Evolutionary conservation across 1,139 yeast genomes (phyloP), one percentile per base, ranked within the genome.

Genomic region (Williopsis jadinii): DNA sequence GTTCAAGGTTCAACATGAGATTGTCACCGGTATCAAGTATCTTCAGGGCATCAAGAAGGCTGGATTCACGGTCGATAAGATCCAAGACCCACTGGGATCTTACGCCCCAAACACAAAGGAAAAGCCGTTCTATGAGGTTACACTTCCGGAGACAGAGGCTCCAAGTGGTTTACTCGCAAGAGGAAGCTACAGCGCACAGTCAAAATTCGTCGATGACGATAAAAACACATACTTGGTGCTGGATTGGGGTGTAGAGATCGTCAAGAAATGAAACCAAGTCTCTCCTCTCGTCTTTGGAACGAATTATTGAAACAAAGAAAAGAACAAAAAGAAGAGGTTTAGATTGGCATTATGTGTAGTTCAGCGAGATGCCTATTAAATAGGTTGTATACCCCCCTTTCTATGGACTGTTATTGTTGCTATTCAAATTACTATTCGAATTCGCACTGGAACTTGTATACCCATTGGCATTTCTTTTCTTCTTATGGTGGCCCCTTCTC

Each of bases 101-200:
- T 88, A 82, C 59, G 92, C 95, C 11, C 97, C 97, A 52, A 84
- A 77, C 62, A 86, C 96, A n/a, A 69, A 67, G 44, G 86, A 77
- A 37, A 86, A 82, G 59, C 95, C 95, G 9, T 81, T 61, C 56
- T 88, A 90, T 62, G 92, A 81, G 58, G 85, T 80, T 51, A 71
- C 71, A 35, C 73, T 88, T 50, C 77, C 82, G n/a, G 94, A 82
- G 58, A 90, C 85, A 46, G 95, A 87, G 62, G 97, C 96, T 12
- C 97, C 97, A 32, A 73, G 86, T 39, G 97, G 97, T 2, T 64
- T 88, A 63, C 65, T 90, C 52, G 95, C 95, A 3, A 77, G 97
- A 63, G 96, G 97, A 37, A 72, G 77, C 43, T 90, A 86, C 65
- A 75, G 81, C 39, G 95, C 95, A 15, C 71, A 76, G 34, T 80